Evolutionary conservation across 1,139 yeast species (phyloP), one percentile per base, ranked within the genome.

Genomic region (Debaryomyces robertsiae): DNA sequence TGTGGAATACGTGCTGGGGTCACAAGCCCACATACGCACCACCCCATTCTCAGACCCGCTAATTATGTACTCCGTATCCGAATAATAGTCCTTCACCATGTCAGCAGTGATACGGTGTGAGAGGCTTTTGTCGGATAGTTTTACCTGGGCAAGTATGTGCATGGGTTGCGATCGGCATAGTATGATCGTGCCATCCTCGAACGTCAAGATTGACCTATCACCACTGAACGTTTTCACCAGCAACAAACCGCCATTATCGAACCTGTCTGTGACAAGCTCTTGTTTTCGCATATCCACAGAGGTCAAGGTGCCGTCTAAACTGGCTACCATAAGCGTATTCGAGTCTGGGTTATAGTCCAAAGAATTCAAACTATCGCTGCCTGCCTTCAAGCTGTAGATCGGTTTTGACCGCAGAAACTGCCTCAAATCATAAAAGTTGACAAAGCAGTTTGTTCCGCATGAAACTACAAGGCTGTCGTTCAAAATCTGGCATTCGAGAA

Each of bases 321-420:
- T 61, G 11, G 61, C 63, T 4, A 57, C 52, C 18, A 47, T 45
- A 1, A 61, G 34, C 27, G 44, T 27, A 10, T 46, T 29, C 7
- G 38, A 35, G 10, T 23, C 27, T 10, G 35, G 38, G n/a, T 44
- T 36, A 33, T 42, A 53, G 13, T 54, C 57, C 15, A 66, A 35
- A 14, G 61, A 47, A 38, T 59, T 63, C 41, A 67, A 49, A 41
- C 58, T 62, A 41, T 67, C 73, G n/a, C 48, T 47, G 9, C 69
- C 61, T 18, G 60, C 42, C 34, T 54, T 53, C 2, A 49, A 16
- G 13, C 40, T 28, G 30, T 41, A 47, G 3, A 53, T 39, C 17
- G 49, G 44, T 25, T 32, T 39, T 7, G 43, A 30, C 28, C 52
- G 27, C 10, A 27, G 33, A 6, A 18, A 23, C 24, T 45, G 45